Evolutionary conservation across 257 asterid species (phyloP).

Genomic region (Solanum dulcamara): DNA sequence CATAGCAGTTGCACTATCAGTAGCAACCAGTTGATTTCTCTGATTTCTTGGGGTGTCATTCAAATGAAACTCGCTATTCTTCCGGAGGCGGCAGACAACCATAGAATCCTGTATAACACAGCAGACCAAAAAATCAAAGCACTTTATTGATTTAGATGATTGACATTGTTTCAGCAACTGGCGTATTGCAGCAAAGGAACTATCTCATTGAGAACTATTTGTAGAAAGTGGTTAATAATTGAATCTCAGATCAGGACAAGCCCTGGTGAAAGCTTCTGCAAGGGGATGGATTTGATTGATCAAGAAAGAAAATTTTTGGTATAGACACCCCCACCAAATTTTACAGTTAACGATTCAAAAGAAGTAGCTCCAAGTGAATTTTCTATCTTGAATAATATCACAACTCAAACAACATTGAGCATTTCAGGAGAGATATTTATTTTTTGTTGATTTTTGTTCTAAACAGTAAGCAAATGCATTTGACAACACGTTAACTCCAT

Average conservation of each 20-base stretch:
- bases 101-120: constrained; percentile 40
- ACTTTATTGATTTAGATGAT: not conserved
- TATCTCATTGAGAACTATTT: not conserved
- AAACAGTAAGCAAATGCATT: not conserved
- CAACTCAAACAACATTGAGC: not conserved
- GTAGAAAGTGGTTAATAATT: not conserved
- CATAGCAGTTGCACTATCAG: constrained; percentile 4
- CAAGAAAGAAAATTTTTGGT: not conserved
- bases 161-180: not conserved
- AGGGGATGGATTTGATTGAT: not conserved
- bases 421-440: not conserved
- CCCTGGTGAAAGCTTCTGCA: not conserved
- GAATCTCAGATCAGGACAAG: not conserved
- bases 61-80: constrained; percentile 51
- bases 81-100: constrained; percentile 79
- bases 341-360: not conserved
- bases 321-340: not conserved
- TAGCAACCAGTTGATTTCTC: constrained; percentile 7
- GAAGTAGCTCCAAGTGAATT: not conserved
- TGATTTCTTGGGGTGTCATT: constrained; percentile 19
- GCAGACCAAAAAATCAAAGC: not conserved
- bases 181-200: not conserved
- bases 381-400: not conserved
- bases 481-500: not conserved
- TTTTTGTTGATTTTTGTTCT: not conserved